Evolutionary conservation across 2,329 filamentous ascomycete species (phyloP), one percentile per base, ranked within the genome.

Genomic region (Periconia sp.): DNA sequence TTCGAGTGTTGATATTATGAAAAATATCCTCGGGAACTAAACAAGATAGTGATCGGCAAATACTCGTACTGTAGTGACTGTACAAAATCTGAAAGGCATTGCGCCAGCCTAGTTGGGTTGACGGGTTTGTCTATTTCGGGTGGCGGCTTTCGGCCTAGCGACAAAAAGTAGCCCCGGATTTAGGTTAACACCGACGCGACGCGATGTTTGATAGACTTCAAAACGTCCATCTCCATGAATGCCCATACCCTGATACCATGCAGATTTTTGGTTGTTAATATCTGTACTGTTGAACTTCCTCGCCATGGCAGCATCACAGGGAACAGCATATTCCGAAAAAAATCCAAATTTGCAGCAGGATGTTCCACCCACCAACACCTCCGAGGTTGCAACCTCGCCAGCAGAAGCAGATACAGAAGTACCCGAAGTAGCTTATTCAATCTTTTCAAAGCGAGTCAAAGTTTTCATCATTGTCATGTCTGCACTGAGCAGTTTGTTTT

Each of bases 381-480:
- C 23, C 5, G 23, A 27, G 20, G 20, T 5, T 3, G 20, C 41
- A 2, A 20, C 41, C 41, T 6, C n/a, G 19, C 14, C 41, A 13
- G 41, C 41, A 19, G 41, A 13, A 13, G 41, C 41, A 19, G 41
- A 13, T 44, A 19, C 18, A 19, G 20, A 14, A 44, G 41, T 20
- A n/a, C 41, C 41, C 6, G 43, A 45, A 45, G 43, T 27, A n/a
- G 5, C 43, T 15, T 45, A 45, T 19, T 30, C 43, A 19, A 15
- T 45, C 43, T 45, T 45, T 19, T 27, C 43, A 14, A 9, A 30
- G 2, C 43, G 20, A n/a, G 18, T 45, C 6, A 45, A 45, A 19
- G 13, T 45, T 19, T 45, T 45, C 23, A 45, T 45, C 23, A 45
- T 45, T 17, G 14, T 45, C 14, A 45, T 45, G 43, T 45, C 43